These are phyloP conservation scores for Phytophthora sansomeana DNA, from an alignment of 352 stramenopile genomes.

Conservation along the genomic window DNA sequence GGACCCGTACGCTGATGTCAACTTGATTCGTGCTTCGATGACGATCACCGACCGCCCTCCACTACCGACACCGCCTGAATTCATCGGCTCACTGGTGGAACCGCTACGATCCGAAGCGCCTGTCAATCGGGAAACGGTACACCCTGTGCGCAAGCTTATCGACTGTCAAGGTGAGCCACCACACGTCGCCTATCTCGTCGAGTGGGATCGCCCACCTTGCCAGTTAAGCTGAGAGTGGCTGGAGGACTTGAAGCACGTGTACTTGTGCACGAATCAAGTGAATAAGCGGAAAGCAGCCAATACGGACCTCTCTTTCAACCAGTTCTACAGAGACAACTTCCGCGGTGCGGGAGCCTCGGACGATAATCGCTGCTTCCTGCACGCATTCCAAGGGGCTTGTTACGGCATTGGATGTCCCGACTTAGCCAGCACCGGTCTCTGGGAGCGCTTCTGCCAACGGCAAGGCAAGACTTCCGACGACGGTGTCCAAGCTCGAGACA, in stretches of 20 bases:
- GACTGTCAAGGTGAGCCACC: conserved; percentile 1
- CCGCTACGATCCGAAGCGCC: background rate
- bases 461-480: background rate
- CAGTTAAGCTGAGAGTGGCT: conserved; percentile 10
- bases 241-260: background rate
- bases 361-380: conserved; percentile 1
- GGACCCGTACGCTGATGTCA: background rate
- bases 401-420: background rate
- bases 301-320: background rate
- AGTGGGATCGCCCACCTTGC: background rate
- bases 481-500: background rate
- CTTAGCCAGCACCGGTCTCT: background rate
- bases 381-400: background rate
- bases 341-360: background rate
- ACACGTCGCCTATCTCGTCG: conserved; percentile 3
- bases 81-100: background rate
- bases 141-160: background rate
- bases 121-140: background rate
- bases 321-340: background rate
- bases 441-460: background rate
- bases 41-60: background rate
- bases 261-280: conserved; percentile 8
- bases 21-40: background rate
- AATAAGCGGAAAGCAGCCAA: background rate
- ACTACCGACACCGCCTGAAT: background rate